These are phyloP conservation scores for Talaromyces sp. DNA, from an alignment of 2,329 filamentous ascomycete species.

Conservation along the genomic window DNA sequence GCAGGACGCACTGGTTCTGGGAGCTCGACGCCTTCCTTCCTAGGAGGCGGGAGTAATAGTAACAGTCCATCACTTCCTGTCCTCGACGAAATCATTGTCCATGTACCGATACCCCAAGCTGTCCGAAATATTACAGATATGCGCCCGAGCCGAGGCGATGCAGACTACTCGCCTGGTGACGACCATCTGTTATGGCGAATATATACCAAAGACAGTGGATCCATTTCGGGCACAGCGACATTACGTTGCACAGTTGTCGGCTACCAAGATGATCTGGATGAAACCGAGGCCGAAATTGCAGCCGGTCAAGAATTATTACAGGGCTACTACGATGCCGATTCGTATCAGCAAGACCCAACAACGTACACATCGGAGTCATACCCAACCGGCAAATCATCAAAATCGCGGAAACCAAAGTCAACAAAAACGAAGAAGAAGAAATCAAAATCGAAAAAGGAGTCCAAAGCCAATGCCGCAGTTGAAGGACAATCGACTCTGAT, in stretches of 20 bases:
- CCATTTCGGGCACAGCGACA: constrained; percentile 64
- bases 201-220: constrained; percentile 68
- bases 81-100: constrained; percentile 74
- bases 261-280: constrained; percentile 50
- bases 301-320: constrained; percentile 41
- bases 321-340: constrained; percentile 43
- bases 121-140: constrained; percentile 83
- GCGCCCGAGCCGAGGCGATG: constrained; percentile 76
- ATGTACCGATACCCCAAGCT: constrained; percentile 71
- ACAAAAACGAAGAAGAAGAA: constrained; percentile 25
- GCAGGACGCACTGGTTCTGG: constrained; percentile 42
- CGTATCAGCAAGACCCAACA: constrained; percentile 25
- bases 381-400: constrained; percentile 13
- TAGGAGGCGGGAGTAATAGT: constrained; percentile 47
- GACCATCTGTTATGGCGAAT: constrained; percentile 78
- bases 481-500: constrained; percentile 17
- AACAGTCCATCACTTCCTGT: constrained; percentile 58
- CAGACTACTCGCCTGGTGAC: constrained; percentile 72
- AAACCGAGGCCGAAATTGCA: constrained; percentile 31
- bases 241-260: constrained; percentile 79
- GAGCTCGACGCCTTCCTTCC: constrained; percentile 48
- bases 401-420: constrained; percentile 35
- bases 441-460: constrained; percentile 26
- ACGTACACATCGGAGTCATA: constrained; percentile 23
- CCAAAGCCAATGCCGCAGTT: constrained; percentile 11